Evolutionary conservation across 176 grass and related monocot genomes (phyloP).

Genomic region (Cenchrus purpureus): DNA sequence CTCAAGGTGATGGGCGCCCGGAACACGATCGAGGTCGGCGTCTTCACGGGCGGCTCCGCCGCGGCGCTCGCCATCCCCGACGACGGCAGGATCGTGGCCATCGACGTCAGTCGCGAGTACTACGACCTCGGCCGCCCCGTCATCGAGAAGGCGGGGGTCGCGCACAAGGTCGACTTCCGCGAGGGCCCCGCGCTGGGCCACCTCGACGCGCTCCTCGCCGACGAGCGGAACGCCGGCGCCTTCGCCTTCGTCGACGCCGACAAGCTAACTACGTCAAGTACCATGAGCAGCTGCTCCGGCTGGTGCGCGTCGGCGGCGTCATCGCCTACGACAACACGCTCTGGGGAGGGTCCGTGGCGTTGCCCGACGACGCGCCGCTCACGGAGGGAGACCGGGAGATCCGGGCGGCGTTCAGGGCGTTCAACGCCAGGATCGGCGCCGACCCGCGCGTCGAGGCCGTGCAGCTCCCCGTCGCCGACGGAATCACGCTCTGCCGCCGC

Average conservation of each 20-base stretch:
- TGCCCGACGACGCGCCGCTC: conserved; percentile 48
- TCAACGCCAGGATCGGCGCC: conserved; percentile 56
- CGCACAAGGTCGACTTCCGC: conserved; percentile 73
- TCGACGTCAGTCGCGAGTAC: conserved; percentile 49
- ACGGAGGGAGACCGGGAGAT: background rate
- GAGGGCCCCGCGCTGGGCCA: conserved; percentile 41
- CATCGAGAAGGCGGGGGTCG: conserved; percentile 54
- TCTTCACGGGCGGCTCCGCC: conserved; percentile 82
- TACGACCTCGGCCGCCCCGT: conserved; percentile 54
- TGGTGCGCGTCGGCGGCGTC: conserved; percentile 66
- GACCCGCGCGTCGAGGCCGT: conserved; percentile 54
- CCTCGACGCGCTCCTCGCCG: conserved; percentile 38
- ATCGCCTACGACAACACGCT: conserved; percentile 88
- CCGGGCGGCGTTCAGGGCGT: conserved; percentile 19
- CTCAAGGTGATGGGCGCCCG: conserved; percentile 74
- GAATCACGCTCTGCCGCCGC: conserved; percentile 67
- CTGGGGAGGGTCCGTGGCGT: conserved; percentile 54
- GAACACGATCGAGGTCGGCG: conserved; percentile 78
- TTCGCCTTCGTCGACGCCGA: conserved; percentile 82
- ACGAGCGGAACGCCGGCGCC: conserved; percentile 43
- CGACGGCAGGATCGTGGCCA: conserved; percentile 65
- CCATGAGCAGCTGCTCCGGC: conserved; percentile 57
- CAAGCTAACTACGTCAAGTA: conserved; percentile 64
- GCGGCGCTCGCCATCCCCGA: conserved; percentile 74
- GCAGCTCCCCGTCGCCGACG: conserved; percentile 63